Base-by-base conservation (phyloP, 441 rosid species). In the Mallotus repandus region DNA sequence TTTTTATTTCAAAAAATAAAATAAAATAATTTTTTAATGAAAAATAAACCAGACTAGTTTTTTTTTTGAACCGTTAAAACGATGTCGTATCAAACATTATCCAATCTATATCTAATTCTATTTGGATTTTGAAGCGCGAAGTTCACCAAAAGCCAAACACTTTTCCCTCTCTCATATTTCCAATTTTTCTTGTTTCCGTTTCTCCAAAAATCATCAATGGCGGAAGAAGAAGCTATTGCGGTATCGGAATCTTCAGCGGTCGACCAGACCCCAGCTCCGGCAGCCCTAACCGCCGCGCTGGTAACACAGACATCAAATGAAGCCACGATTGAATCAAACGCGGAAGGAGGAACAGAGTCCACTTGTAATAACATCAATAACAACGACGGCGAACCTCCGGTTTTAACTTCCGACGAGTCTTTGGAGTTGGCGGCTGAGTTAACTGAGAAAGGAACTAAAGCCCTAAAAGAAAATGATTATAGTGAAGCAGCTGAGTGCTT, bases 401-500 rank as follows among this genome's bases (percentile, higher is more conserved):
- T 82, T 55, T 65, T 73, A 1, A 72, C 74, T 63, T 74, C 87
- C 54, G 87, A 79, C 18, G 87, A 65, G 76, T 85, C 88, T 19
- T 79, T 91, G 52, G 94, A 89, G 83, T 71, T 84, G 55, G 88
- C 94, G 1, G 85, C 80, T 0, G 93, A 88, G 74, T 76, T 96
- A 74, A 74, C 84, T 62, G 92, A 86, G 85, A 84, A 72, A 78
- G 97, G 97, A 66, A 72, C 80, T 32, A 46, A 11, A 16, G 95
- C 90, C 14, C 70, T 91, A 63, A 91, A 81, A 68, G 94, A 89
- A 57, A 75, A 69, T 5, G 97, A 93, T 76, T 87, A 80, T 69
- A 70, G 73, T 5, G 94, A 93, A 81, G 99, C 99, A 7, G 87
- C 88, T 7, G 98, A 93, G 49, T 96, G 91, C 82, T 89, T 89